phyloP scores from a whole-genome alignment of 2,329 filamentous ascomycete genomes.

The Samsoniella hepiali region DNA sequence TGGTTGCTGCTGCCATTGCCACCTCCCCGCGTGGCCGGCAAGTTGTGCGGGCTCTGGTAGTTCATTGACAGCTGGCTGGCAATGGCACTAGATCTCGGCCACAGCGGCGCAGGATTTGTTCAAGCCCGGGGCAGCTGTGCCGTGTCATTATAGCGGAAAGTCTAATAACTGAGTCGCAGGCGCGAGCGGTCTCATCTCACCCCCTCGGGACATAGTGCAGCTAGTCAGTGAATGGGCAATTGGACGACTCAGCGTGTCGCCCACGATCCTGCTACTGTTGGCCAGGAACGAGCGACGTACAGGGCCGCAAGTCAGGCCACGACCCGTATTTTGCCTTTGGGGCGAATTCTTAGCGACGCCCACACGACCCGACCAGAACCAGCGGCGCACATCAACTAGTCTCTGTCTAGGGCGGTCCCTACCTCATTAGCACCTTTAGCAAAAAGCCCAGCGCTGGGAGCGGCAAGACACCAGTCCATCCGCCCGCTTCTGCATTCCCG shows the following conservation, averaged over 20 bases:
- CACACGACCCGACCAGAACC: neutral
- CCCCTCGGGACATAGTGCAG: conserved; percentile 1
- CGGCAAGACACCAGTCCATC: conserved; percentile 39
- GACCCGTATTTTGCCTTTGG: conserved; percentile 16
- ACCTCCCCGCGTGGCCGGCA: neutral
- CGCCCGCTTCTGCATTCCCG: conserved; percentile 38
- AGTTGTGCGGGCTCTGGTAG: neutral
- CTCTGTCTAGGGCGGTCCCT: conserved; percentile 16
- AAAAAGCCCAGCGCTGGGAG: conserved; percentile 32
- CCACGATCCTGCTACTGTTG: conserved; percentile 12
- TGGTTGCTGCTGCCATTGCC: neutral
- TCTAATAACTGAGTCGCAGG: conserved; percentile 13
- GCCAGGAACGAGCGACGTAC: conserved; percentile 11
- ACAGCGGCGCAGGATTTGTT: neutral
- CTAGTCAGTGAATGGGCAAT: conserved; percentile 9
- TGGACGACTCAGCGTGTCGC: conserved; percentile 12
- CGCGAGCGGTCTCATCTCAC: conserved; percentile 2
- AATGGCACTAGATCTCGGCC: conserved; percentile 8
- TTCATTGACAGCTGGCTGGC: neutral
- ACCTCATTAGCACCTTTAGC: conserved; percentile 19
- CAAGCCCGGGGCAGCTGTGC: neutral
- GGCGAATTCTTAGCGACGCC: conserved; percentile 14
- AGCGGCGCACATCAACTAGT: conserved; percentile 5
- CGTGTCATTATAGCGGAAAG: conserved; percentile 2
- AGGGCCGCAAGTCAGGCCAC: conserved; percentile 16